phyloP scores from a whole-genome alignment of 805 yeast genomes.

The Saturnispora hagleri region DNA sequence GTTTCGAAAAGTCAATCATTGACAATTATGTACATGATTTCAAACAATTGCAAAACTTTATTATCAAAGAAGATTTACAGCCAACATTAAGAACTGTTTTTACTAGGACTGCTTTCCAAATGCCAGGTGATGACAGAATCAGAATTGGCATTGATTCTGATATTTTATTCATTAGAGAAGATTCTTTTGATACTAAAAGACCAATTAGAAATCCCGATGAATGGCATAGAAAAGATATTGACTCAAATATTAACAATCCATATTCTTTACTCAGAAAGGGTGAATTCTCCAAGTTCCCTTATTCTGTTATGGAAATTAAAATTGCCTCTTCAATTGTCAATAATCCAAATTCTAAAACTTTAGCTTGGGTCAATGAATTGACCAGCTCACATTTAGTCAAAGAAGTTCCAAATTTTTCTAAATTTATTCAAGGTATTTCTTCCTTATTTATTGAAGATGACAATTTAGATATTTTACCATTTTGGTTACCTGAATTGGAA shows the following conservation, averaged over 20 bases:
- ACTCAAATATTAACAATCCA: slow-evolving; percentile 63
- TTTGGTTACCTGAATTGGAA: slow-evolving; percentile 91
- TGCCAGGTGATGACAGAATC: slow-evolving; percentile 92
- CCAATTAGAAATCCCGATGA: slow-evolving; percentile 82
- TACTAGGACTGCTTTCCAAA: slow-evolving; percentile 93
- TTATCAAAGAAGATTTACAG: slow-evolving; percentile 57
- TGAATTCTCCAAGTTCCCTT: slow-evolving; percentile 77
- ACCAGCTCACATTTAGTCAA: slow-evolving; percentile 77
- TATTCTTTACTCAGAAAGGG: slow-evolving; percentile 72
- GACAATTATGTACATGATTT: slow-evolving; percentile 47
- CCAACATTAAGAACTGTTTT: slow-evolving; percentile 83
- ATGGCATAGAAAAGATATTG: slow-evolving; percentile 93
- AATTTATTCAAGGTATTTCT: slow-evolving; percentile 89
- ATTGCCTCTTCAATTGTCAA: slow-evolving; percentile 34
- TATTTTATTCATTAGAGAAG: slow-evolving; percentile 81
- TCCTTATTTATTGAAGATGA: slow-evolving; percentile 84
- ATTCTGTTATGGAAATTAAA: slow-evolving; percentile 81
- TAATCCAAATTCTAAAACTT: slow-evolving; percentile 39
- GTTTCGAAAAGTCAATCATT: slow-evolving; percentile 43
- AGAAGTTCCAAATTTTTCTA: slow-evolving; percentile 89
- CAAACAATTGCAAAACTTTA: slow-evolving; percentile 51
- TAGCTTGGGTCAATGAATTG: slow-evolving; percentile 79
- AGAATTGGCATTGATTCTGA: slow-evolving; percentile 88
- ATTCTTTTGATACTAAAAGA: slow-evolving; percentile 69
- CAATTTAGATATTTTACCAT: slow-evolving; percentile 79